Conservation (phyloP, 1,284 basidiomycete species). For the Baeospora myosura region DNA sequence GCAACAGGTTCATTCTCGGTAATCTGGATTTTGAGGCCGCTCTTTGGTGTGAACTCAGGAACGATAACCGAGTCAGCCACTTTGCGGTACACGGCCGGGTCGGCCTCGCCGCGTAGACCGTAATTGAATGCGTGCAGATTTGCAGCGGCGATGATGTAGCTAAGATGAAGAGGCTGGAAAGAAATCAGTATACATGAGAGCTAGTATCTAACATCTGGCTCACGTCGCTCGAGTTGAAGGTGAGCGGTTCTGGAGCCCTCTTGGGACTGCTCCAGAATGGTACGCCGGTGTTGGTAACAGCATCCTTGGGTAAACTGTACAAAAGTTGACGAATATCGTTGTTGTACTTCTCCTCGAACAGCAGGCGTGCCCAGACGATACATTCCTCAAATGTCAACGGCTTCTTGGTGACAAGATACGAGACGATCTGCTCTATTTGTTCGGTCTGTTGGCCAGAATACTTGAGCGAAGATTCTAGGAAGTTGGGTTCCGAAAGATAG, state of each 20-base stretch:
- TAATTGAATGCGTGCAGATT: conserved; percentile 99
- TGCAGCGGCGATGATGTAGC: conserved; percentile 89
- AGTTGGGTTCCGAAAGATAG: conserved; percentile 96
- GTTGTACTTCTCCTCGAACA: conserved; percentile 93
- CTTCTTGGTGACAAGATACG: conserved; percentile 87
- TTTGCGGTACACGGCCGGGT: conserved; percentile 77
- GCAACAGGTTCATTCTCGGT: conserved; percentile 87
- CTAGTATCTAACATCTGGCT: conserved; percentile 22
- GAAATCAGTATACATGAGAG: not conserved
- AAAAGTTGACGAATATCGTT: conserved; percentile 92
- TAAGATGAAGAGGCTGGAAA: conserved; percentile 73
- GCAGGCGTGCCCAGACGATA: conserved; percentile 92
- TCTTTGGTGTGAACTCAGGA: conserved; percentile 90
- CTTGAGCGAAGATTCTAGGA: conserved; percentile 85
- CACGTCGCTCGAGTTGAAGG: conserved; percentile 83
- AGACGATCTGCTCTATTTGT: conserved; percentile 86
- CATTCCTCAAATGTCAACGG: conserved; percentile 97
- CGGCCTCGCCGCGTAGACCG: conserved; percentile 86
- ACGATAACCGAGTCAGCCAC: conserved; percentile 81
- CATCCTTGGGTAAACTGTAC: conserved; percentile 92
- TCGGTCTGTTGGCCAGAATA: conserved; percentile 87
- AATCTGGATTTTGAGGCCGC: conserved; percentile 91
- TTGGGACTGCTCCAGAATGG: conserved; percentile 98
- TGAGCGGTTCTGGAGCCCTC: conserved; percentile 90
- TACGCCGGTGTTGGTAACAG: conserved; percentile 82